Percentiles rank a stretch among this genome's conserved stretches.
These are phyloP conservation scores for Cercophora newfieldiana DNA, from an alignment of 495 filamentous ascomycete species.

Conservation along the genomic window DNA sequence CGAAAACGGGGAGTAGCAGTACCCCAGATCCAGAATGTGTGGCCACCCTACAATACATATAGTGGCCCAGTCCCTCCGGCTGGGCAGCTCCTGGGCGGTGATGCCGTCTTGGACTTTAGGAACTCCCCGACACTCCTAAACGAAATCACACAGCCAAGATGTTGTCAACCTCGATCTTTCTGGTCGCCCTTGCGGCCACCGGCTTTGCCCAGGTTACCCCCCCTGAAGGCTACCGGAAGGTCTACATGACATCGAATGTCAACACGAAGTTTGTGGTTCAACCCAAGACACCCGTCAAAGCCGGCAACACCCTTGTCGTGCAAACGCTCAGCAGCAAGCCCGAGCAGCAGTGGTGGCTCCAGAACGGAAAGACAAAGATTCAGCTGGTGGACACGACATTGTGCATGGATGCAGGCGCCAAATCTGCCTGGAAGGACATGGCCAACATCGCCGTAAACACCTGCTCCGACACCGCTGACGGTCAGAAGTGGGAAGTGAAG, in stretches of 20 bases:
- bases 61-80: not conserved
- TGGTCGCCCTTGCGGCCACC: constrained; percentile 45
- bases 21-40: not conserved
- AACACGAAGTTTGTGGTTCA: constrained; percentile 53
- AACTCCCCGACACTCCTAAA: not conserved
- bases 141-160: constrained; percentile 29
- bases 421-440: constrained; percentile 56
- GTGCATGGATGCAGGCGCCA: constrained; percentile 52
- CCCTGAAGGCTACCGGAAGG: constrained; percentile 44
- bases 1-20: not conserved
- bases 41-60: not conserved
- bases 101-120: not conserved
- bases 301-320: constrained; percentile 45
- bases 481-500: constrained; percentile 51
- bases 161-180: constrained; percentile 40
- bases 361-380: constrained; percentile 43
- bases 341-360: constrained; percentile 54
- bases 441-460: constrained; percentile 43
- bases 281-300: constrained; percentile 37
- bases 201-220: constrained; percentile 45
- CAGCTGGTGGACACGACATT: constrained; percentile 46
- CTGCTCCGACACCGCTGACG: constrained; percentile 42
- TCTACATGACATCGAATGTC: constrained; percentile 53
- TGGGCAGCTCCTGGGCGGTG: not conserved
- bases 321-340: constrained; percentile 42